These are phyloP conservation scores for Fagopyrum homotropicum DNA, from an alignment of 148 eudicot species.

Conservation along the genomic window DNA sequence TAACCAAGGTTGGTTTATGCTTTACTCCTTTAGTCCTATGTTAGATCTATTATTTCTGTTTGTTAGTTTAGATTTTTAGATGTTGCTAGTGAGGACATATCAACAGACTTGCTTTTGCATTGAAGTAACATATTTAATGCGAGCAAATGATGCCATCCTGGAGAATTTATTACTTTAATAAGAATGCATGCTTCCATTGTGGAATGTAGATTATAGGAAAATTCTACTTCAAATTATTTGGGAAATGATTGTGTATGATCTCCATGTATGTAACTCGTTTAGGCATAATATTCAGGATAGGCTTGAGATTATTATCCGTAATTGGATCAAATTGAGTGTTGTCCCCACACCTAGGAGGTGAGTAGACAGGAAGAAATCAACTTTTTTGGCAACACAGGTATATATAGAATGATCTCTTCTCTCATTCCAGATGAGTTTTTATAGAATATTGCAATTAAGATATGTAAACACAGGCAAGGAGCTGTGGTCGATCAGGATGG, in stretches of 20 bases:
- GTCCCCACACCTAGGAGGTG: slow-evolving; percentile 89
- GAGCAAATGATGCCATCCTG: background rate
- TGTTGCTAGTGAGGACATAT: background rate
- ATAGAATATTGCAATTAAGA: background rate
- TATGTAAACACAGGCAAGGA: slow-evolving; percentile 29
- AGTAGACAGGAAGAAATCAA: slow-evolving; percentile 75
- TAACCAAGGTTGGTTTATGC: slow-evolving; percentile 68
- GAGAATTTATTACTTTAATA: background rate
- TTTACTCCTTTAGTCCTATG: background rate
- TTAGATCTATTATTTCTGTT: background rate
- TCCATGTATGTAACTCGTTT: background rate
- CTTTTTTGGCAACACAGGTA: slow-evolving; percentile 48
- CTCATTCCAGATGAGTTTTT: background rate
- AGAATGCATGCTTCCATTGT: background rate
- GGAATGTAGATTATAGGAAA: background rate
- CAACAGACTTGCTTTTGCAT: background rate
- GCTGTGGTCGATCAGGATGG: slow-evolving; percentile 59
- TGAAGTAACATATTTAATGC: background rate
- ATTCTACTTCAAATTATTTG: background rate
- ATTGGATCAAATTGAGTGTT: slow-evolving; percentile 47
- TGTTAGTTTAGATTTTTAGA: background rate
- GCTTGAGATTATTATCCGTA: slow-evolving; percentile 76
- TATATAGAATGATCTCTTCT: slow-evolving; percentile 11
- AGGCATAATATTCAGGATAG: slow-evolving; percentile 50
- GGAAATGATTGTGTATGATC: background rate